phyloP scores from a whole-genome alignment of 108 stramenopile genomes.

The Stephanodiscus minutulus region DNA sequence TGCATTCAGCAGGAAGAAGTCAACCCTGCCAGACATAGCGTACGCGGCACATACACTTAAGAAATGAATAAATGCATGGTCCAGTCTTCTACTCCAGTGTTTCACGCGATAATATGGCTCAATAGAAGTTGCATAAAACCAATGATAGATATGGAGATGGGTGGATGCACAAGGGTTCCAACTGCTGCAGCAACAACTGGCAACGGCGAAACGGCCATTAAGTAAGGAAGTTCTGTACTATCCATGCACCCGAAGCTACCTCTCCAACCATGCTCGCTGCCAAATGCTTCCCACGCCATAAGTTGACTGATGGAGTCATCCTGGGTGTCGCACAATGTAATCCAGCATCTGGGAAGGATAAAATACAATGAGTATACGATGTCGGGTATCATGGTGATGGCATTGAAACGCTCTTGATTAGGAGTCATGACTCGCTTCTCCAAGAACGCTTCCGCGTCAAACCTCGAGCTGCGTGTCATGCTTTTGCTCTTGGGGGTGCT shows the following conservation, averaged over 20 bases:
- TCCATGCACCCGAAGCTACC: slow-evolving; percentile 43
- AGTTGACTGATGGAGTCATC: not conserved
- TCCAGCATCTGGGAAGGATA: slow-evolving; percentile 66
- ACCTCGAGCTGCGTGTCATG: not conserved
- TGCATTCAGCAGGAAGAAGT: slow-evolving; percentile 60
- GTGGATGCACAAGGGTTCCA: slow-evolving; percentile 59
- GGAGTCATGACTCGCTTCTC: slow-evolving; percentile 71
- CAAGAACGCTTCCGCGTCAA: slow-evolving; percentile 25
- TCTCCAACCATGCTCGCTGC: slow-evolving; percentile 10
- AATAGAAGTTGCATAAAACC: slow-evolving; percentile 59
- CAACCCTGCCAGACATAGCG: slow-evolving; percentile 62
- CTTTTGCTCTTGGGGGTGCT: too few species aligned
- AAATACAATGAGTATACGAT: slow-evolving; percentile 58
- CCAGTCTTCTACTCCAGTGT: slow-evolving; percentile 83
- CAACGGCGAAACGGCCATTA: slow-evolving; percentile 69
- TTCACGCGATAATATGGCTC: slow-evolving; percentile 52
- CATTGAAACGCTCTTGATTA: slow-evolving; percentile 78
- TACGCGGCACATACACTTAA: slow-evolving; percentile 59
- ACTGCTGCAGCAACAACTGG: slow-evolving; percentile 50
- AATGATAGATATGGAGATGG: slow-evolving; percentile 76
- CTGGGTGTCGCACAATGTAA: slow-evolving; percentile 2
- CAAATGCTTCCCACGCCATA: slow-evolving; percentile 28
- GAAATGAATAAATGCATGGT: slow-evolving; percentile 81
- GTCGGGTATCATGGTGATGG: slow-evolving; percentile 67
- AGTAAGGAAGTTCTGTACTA: slow-evolving; percentile 49